Percentiles rank a stretch among this genome's conserved stretches.
Conservation (phyloP, 2,329 filamentous ascomycete genomes). For the Colletotrichum sp. region DNA sequence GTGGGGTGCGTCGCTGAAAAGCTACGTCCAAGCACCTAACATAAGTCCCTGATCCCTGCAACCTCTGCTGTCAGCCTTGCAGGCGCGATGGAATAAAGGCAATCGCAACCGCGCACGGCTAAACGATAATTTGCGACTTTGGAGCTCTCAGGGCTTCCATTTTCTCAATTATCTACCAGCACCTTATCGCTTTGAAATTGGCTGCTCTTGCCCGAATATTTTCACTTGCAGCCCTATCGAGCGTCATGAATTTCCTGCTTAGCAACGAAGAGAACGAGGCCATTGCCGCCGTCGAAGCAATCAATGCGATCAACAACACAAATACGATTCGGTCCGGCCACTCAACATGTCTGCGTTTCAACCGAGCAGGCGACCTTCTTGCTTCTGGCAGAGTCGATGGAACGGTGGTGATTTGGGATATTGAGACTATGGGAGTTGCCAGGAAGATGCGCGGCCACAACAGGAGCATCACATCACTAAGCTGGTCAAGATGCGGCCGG, state of each 20-base stretch:
- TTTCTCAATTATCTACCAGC: background rate
- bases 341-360: conserved; percentile 80
- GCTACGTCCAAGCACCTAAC: background rate
- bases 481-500: conserved; percentile 91
- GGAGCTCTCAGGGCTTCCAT: background rate
- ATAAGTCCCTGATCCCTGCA: background rate
- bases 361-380: conserved; percentile 90
- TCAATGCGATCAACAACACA: conserved; percentile 64
- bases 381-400: conserved; percentile 94
- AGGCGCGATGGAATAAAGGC: conserved; percentile 11
- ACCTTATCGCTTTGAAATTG: background rate
- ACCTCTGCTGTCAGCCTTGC: conserved; percentile 37
- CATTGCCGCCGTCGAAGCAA: conserved; percentile 22
- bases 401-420: conserved; percentile 93
- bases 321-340: conserved; percentile 80
- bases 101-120: conserved; percentile 7
- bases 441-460: conserved; percentile 94
- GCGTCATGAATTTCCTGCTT: conserved; percentile 62
- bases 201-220: background rate
- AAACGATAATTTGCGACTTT: background rate
- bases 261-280: conserved; percentile 53
- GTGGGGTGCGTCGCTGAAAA: conserved; percentile 7
- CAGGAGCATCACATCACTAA: conserved; percentile 90
- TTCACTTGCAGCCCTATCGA: background rate
- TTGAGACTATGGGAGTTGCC: conserved; percentile 96